Percentiles rank a stretch among this genome's conserved stretches.
These are phyloP conservation scores for Aethionema arabicum DNA, from an alignment of 345 rosid genomes.

Conservation along the genomic window DNA sequence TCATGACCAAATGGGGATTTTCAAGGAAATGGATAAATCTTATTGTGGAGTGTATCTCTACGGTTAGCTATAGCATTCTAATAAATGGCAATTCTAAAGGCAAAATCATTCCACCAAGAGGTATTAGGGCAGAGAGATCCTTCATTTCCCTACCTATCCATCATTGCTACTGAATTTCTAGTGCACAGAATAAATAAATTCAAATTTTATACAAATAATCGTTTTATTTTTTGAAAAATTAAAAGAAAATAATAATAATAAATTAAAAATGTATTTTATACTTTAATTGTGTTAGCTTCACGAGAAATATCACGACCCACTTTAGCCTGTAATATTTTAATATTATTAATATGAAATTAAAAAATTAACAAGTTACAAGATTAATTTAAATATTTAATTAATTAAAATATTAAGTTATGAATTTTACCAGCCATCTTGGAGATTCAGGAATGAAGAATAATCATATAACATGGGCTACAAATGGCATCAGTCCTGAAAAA, in stretches of 20 bases:
- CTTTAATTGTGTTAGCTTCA: conserved; percentile 39
- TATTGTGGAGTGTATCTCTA: no score
- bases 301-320: conserved; percentile 39
- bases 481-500: conserved; percentile 34
- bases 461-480: conserved; percentile 28
- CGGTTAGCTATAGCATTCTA: no score
- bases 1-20: no score
- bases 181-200: background rate
- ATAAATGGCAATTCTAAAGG: no score
- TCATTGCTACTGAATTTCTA: conserved; percentile 21
- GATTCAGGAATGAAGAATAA: conserved; percentile 40
- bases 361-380: no score
- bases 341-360: background rate
- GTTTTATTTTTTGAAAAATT: no score
- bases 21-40: no score
- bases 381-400: background rate
- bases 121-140: no score
- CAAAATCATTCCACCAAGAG: no score
- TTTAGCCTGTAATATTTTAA: conserved; percentile 31
- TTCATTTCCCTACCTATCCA: conserved; percentile 8
- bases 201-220: no score
- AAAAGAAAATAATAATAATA: background rate
- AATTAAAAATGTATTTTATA: conserved; percentile 6
- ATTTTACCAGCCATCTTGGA: conserved; percentile 45
- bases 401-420: background rate